Evolutionary conservation across 176 grass and related monocot genomes (phyloP).

Genomic region (Sorghum bicolor): Sorghum_bicolor_NCBIv3 NC_012879.2:59468001-59468500

Average conservation of each 20-base stretch:
- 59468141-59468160: slow-evolving; percentile 13
- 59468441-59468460: not conserved
- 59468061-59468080: not conserved
- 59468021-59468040: not conserved
- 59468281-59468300: not conserved
- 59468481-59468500: slow-evolving; percentile 1
- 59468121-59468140: not conserved
- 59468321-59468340: not conserved
- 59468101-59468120: slow-evolving; percentile 40
- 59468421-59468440: not conserved
- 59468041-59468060: not conserved
- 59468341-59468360: not conserved
- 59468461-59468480: not conserved
- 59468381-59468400: not conserved
- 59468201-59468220: slow-evolving; percentile 28
- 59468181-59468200: slow-evolving; percentile 49
- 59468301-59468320: not conserved
- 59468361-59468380: not conserved
- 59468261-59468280: not conserved
- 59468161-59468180: slow-evolving; percentile 20
- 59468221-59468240: not conserved
- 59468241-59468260: slow-evolving; percentile 32
- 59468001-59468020: not conserved
- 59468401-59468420: slow-evolving; percentile 7
- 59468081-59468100: slow-evolving; percentile 4